phyloP scores from a whole-genome alignment of 176 grass and related monocot species.

The Oryza nivara region DNA sequence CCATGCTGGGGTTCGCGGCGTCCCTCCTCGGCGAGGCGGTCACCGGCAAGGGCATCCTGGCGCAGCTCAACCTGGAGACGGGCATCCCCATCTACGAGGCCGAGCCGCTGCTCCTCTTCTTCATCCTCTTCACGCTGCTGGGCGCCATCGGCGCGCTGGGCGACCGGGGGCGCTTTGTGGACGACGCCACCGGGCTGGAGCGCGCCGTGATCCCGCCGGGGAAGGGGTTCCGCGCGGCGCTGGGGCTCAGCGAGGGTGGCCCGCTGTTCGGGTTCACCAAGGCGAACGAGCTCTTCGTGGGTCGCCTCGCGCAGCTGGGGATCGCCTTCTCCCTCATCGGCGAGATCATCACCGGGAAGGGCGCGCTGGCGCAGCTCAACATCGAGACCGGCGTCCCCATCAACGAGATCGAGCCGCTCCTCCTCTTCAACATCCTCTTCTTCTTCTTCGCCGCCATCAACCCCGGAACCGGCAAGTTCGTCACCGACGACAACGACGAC shows the following conservation, averaged over 20 bases:
- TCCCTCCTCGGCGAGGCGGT: constrained; percentile 67
- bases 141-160: constrained; percentile 73
- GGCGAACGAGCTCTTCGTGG: constrained; percentile 74
- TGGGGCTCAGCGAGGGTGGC: constrained; percentile 63
- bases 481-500: constrained; percentile 53
- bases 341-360: constrained; percentile 66
- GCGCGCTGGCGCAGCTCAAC: constrained; percentile 68
- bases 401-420: constrained; percentile 64
- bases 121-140: constrained; percentile 75
- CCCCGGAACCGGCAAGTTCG: constrained; percentile 62
- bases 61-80: constrained; percentile 70
- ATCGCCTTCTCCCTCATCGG: constrained; percentile 74
- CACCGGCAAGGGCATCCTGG: constrained; percentile 63
- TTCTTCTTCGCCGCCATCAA: constrained; percentile 76
- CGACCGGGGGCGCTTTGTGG: constrained; percentile 58
- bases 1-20: constrained; percentile 94
- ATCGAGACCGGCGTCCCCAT: constrained; percentile 66
- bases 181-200: constrained; percentile 53
- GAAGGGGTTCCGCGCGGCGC: constrained; percentile 55
- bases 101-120: constrained; percentile 71
- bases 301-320: constrained; percentile 62
- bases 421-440: constrained; percentile 61
- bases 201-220: constrained; percentile 64
- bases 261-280: constrained; percentile 76
- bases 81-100: constrained; percentile 71